Base-by-base conservation (phyloP, 345 rosid genomes). In the Cardamine occulta region DNA sequence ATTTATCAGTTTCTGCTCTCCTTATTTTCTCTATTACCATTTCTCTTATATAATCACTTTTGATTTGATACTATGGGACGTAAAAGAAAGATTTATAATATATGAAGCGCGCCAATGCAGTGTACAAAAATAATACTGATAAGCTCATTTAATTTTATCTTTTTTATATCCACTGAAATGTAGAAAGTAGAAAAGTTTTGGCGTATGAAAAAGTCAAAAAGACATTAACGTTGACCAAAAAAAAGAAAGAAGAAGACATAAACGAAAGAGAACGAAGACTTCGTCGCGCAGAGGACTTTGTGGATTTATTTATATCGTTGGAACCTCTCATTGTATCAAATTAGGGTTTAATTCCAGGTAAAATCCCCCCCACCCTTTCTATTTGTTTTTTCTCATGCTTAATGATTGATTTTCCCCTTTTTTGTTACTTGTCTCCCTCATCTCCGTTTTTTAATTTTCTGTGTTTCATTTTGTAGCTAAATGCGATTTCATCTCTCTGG, bases 181-280 rank as follows among this genome's bases (percentile, higher is more conserved):
- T 19, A 52, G 55, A 51, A 18, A 19, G 26, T 3, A 42, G 17
- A 14, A 21, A 42, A 45, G 49, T 45, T 14, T 39, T 19, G 29
- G 28, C 10, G 65, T 37, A 61, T 21, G 31, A 40, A 39, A 56
- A 61, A 39, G 66, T 61, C 66, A 21, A 40, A 14, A 23, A 62
- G 66, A 40, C 35, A 62, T 40, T 13, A 62, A 62, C 66, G 54
- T 63, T 63, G 68, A 63, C 68, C 37, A n/a, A 39, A 12, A 18
- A 34, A 34, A 34, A 18, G 14, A 54, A 17, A 32, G 2, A 24
- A 24, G 15, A 63, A 23, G 51, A 62, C 53, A 44, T 24, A 7
- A 24, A 24, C 67, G 57, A 53, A 53, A 53, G 57, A 52, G 57
- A 53, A 53, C 57, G 53, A 44, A 26, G 68, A 44, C 53, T 63